Percentiles rank a stretch among this genome's conserved stretches.
phyloP scores from a whole-genome alignment of 352 stramenopile genomes.

The Phytophthora podocarpi region DNA sequence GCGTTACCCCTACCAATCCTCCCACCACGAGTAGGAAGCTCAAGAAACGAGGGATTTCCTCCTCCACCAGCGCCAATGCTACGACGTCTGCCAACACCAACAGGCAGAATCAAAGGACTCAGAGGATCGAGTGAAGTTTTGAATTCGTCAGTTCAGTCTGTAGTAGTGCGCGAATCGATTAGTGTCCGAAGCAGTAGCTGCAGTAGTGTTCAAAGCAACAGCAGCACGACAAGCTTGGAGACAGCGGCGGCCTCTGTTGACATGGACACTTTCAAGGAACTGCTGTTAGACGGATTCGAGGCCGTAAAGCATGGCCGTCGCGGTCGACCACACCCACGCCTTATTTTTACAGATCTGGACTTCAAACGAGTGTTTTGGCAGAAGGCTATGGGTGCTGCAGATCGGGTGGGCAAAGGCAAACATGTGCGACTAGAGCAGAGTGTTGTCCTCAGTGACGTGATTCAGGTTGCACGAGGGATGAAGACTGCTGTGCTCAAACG shows the following conservation, averaged over 20 bases:
- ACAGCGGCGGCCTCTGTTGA: conserved; percentile 37
- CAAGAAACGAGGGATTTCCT: conserved; percentile 5
- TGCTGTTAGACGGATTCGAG: conserved; percentile 75
- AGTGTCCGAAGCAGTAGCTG: conserved; percentile 27
- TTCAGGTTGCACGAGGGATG: conserved; percentile 78
- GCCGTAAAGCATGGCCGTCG: conserved; percentile 76
- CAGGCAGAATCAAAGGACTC: conserved; percentile 11
- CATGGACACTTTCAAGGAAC: conserved; percentile 63
- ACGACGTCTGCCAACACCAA: conserved; percentile 19
- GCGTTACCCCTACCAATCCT: conserved; percentile 22
- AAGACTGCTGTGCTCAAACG: conserved; percentile 83
- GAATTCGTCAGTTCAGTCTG: conserved; percentile 5
- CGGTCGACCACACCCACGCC: conserved; percentile 63
- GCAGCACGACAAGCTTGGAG: conserved; percentile 30
- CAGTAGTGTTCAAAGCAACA: conserved; percentile 26
- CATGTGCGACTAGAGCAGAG: conserved; percentile 74
- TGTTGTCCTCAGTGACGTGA: conserved; percentile 63
- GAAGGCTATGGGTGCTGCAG: conserved; percentile 45
- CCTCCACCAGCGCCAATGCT: conserved; percentile 27
- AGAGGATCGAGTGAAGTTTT: not conserved
- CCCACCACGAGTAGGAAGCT: not conserved
- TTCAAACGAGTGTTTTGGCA: conserved; percentile 86
- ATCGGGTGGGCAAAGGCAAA: conserved; percentile 63
- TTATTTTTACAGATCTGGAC: conserved; percentile 75
- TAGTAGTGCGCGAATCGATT: conserved; percentile 11